A percentile compares a stretch with the other conserved stretches of the same genome.
Evolutionary conservation across 345 rosid genomes (phyloP).

Genomic region (Brassica rapa): DNA sequence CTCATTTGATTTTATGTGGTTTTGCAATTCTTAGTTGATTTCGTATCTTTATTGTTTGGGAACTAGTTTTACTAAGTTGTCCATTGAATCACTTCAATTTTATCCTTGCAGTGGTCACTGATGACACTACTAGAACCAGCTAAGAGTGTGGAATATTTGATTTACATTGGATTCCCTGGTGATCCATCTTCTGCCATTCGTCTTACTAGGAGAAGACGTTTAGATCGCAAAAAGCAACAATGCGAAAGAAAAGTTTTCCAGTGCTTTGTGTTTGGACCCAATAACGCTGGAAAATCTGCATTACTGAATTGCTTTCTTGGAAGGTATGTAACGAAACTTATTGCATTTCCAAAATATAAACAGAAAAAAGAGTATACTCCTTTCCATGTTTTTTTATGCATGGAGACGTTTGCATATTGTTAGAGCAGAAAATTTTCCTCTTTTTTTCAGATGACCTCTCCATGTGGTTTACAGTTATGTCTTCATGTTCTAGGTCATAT

Average conservation of each 20-base stretch:
- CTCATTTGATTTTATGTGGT: not conserved
- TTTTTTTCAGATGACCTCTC: slow-evolving; percentile 3
- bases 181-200: slow-evolving; percentile 69
- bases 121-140: slow-evolving; percentile 89
- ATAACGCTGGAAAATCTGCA: slow-evolving; percentile 81
- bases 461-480: slow-evolving; percentile 13
- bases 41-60: not conserved
- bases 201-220: slow-evolving; percentile 69
- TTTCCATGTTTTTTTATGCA: slow-evolving; percentile 6
- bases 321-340: slow-evolving; percentile 50
- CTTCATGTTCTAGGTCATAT: slow-evolving; percentile 57
- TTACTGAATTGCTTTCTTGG: slow-evolving; percentile 79
- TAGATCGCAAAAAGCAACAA: slow-evolving; percentile 89
- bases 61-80: not conserved
- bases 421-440: not conserved
- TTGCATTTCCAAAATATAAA: not conserved
- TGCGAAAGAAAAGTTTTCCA: slow-evolving; percentile 84
- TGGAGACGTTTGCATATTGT: slow-evolving; percentile 9
- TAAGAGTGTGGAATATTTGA: slow-evolving; percentile 70
- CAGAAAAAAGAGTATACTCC: slow-evolving; percentile 1
- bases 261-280: slow-evolving; percentile 92
- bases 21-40: not conserved
- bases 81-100: not conserved
- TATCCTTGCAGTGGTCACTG: slow-evolving; percentile 80
- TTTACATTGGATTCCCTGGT: slow-evolving; percentile 70